Conservation (phyloP, 345 rosid species). For the Toxicodendron radicans region DNA sequence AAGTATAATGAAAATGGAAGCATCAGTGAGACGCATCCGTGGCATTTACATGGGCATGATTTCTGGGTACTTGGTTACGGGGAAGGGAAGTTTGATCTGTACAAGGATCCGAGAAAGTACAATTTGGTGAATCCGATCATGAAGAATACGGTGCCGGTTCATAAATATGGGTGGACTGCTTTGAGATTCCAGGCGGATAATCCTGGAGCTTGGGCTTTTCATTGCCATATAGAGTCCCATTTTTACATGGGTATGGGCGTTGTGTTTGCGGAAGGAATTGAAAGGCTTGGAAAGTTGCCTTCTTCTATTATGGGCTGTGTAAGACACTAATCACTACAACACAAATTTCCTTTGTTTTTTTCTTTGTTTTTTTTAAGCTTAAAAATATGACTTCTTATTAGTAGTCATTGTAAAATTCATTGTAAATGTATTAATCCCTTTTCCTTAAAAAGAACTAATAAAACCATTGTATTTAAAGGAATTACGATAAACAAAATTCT, state of each 20-base stretch:
- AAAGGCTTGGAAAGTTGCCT: conserved; percentile 52
- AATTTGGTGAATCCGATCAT: conserved; percentile 62
- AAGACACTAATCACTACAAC: too few relatives aligned
- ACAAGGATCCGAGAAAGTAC: conserved; percentile 44
- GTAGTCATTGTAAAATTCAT: too few relatives aligned
- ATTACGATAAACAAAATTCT: too few relatives aligned
- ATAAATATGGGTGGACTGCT: conserved; percentile 77
- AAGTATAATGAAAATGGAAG: conserved; percentile 30
- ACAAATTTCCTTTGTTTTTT: too few relatives aligned
- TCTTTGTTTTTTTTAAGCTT: too few relatives aligned
- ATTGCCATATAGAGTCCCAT: conserved; percentile 78
- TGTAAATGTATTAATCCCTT: too few relatives aligned
- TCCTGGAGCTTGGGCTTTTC: conserved; percentile 71
- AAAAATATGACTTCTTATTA: too few relatives aligned
- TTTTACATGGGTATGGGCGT: conserved; percentile 73
- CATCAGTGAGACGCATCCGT: conserved; percentile 72
- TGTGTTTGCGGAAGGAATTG: conserved; percentile 56
- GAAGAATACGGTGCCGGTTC: conserved; percentile 81
- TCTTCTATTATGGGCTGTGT: conserved; percentile 66
- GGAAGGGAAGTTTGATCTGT: conserved; percentile 51
- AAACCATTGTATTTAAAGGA: too few relatives aligned
- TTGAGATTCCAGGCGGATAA: conserved; percentile 62
- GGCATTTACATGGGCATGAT: conserved; percentile 91
- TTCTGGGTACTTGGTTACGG: conserved; percentile 82
- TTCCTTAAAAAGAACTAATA: too few relatives aligned